These are phyloP conservation scores for Albophoma yamanashiensis DNA, from an alignment of 2,329 filamentous ascomycete genomes.

Conservation along the genomic window DNA sequence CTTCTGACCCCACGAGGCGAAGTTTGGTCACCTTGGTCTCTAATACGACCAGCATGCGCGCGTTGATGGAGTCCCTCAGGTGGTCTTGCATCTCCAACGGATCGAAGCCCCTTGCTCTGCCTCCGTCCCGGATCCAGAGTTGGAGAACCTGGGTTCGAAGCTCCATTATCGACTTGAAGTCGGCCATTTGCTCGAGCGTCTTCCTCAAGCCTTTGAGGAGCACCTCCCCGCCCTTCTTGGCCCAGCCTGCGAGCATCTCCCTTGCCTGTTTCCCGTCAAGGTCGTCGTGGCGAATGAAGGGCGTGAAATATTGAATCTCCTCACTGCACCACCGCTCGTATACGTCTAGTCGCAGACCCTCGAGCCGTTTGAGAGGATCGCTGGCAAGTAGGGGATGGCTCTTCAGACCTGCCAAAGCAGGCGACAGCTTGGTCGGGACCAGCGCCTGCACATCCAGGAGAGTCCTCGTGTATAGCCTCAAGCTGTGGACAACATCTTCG, in stretches of 20 bases:
- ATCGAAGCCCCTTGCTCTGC: constrained; percentile 55
- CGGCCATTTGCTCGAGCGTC: constrained; percentile 46
- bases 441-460: constrained; percentile 67
- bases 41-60: constrained; percentile 53
- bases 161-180: constrained; percentile 59
- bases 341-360: constrained; percentile 66
- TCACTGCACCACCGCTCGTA: constrained; percentile 71
- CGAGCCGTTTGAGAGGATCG: constrained; percentile 49
- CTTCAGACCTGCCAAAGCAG: constrained; percentile 60
- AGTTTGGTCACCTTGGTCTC: constrained; percentile 54
- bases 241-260: constrained; percentile 54
- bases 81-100: constrained; percentile 57
- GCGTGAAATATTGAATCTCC: constrained; percentile 75
- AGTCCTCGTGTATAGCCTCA: constrained; percentile 67
- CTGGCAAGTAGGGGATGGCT: constrained; percentile 63
- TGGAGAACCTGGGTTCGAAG: constrained; percentile 61
- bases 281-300: constrained; percentile 78
- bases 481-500: constrained; percentile 47
- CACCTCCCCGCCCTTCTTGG: constrained; percentile 45
- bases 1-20: constrained; percentile 51
- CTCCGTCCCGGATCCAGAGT: constrained; percentile 63
- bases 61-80: constrained; percentile 58
- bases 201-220: constrained; percentile 52
- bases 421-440: constrained; percentile 60
- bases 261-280: constrained; percentile 49